Conservation (phyloP, 2,329 filamentous ascomycete genomes). For the Cercospora sesami region DNA sequence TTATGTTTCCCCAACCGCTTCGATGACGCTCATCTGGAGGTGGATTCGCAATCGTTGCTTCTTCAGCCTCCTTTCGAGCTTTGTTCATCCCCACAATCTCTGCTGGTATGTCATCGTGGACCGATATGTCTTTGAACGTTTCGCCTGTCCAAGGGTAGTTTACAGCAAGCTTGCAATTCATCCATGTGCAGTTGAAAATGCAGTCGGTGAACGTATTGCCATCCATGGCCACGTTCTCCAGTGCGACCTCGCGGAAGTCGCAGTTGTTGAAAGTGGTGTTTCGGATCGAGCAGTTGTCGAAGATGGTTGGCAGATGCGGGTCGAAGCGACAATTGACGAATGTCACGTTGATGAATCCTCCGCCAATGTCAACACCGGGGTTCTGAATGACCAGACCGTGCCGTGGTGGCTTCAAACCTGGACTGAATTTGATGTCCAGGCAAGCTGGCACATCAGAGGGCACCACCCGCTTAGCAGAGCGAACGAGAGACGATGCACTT, state of each 20-base stretch:
- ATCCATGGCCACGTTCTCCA: constrained; percentile 10
- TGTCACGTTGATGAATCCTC: constrained; percentile 9
- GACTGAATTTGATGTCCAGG: constrained; percentile 10
- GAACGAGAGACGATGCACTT: too few relatives aligned
- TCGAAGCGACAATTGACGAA: constrained; percentile 16
- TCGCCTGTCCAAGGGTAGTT: not conserved
- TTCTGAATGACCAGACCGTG: constrained; percentile 13
- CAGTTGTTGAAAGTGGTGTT: constrained; percentile 12
- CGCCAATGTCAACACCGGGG: not conserved
- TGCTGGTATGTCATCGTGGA: constrained; percentile 54
- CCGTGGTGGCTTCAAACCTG: not conserved
- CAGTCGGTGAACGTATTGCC: not conserved
- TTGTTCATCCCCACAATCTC: constrained; percentile 85
- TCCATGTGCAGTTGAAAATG: constrained; percentile 10
- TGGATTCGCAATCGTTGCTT: not conserved
- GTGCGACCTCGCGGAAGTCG: constrained; percentile 1
- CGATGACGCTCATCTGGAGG: not conserved
- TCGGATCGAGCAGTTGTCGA: constrained; percentile 10
- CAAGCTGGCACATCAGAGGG: not conserved
- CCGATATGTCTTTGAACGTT: not conserved
- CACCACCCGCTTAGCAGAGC: not conserved
- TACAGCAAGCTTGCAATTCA: constrained; percentile 2
- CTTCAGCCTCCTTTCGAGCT: constrained; percentile 70
- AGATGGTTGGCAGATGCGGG: not conserved
- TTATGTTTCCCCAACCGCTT: not conserved